These are phyloP conservation scores for Cerioporus squamosus DNA, from an alignment of 1,284 basidiomycete species.

Conservation along the genomic window DNA sequence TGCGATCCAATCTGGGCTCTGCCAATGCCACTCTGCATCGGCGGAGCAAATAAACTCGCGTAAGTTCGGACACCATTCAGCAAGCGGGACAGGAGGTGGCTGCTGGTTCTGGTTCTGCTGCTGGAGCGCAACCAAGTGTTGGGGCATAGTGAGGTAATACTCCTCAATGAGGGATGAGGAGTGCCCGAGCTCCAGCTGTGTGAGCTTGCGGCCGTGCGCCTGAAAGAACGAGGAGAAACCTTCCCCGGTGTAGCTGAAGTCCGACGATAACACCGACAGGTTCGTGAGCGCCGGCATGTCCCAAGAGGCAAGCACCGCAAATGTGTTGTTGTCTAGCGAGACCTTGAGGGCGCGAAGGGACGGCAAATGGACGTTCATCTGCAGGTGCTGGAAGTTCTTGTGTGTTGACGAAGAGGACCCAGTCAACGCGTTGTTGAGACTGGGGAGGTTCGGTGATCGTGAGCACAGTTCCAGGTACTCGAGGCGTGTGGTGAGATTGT, in stretches of 20 bases:
- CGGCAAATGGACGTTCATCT: slow-evolving; percentile 48
- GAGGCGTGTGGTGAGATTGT: slow-evolving; percentile 49
- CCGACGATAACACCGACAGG: slow-evolving; percentile 67
- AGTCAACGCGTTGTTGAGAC: slow-evolving; percentile 27
- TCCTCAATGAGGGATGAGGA: slow-evolving; percentile 66
- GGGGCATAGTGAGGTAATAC: slow-evolving; percentile 56
- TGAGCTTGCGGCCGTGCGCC: slow-evolving; percentile 61
- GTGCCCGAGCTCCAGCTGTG: slow-evolving; percentile 73
- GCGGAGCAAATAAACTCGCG: slow-evolving; percentile 72
- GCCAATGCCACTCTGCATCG: slow-evolving; percentile 81
- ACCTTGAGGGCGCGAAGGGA: slow-evolving; percentile 67
- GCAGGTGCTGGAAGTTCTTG: slow-evolving; percentile 27
- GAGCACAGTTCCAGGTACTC: slow-evolving; percentile 64
- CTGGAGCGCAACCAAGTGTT: slow-evolving; percentile 34
- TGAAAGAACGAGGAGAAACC: slow-evolving; percentile 70
- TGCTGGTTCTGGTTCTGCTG: slow-evolving; percentile 30
- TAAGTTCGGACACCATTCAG: slow-evolving; percentile 67
- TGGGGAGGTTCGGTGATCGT: slow-evolving; percentile 35
- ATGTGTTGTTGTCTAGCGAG: slow-evolving; percentile 71
- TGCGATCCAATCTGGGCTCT: slow-evolving; percentile 77
- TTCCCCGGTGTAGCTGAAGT: slow-evolving; percentile 64
- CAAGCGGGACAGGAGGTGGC: slow-evolving; percentile 48
- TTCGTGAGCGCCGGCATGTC: slow-evolving; percentile 62
- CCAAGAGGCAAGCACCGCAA: slow-evolving; percentile 62
- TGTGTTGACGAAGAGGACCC: slow-evolving; percentile 18